A percentile compares a stretch with the other conserved stretches of the same genome.
Conservation (phyloP, 352 stramenopile genomes). For the Phytophthora fragariae region DNA sequence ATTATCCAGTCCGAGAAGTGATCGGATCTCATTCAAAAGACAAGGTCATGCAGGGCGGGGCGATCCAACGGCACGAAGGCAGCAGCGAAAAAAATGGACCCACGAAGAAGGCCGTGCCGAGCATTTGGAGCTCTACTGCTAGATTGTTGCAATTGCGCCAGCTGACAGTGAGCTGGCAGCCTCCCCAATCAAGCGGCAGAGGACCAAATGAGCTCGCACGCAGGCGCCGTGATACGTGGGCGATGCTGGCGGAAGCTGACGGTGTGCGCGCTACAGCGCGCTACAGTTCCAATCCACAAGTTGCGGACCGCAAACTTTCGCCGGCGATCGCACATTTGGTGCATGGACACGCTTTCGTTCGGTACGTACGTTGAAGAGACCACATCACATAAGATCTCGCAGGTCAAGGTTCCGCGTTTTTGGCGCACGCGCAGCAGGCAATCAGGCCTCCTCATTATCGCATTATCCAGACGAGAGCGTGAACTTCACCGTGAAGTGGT, state of each 20-base stretch:
- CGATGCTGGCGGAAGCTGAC: no score
- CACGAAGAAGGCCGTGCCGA: constrained; percentile 77
- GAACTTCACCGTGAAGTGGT: no score
- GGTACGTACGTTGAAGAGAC: constrained; percentile 24
- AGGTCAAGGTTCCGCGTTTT: neutral
- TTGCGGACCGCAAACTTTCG: no score
- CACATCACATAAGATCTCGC: neutral
- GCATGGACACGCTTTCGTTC: constrained; percentile 5
- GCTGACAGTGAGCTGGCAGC: constrained; percentile 59
- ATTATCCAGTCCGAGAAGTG: no score
- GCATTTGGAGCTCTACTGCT: constrained; percentile 76
- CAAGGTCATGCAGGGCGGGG: constrained; percentile 60
- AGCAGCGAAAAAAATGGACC: constrained; percentile 78
- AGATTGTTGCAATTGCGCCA: constrained; percentile 83
- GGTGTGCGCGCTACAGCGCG: no score
- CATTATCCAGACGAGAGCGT: neutral
- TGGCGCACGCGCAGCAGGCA: neutral
- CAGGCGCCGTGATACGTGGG: no score
- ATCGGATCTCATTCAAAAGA: no score
- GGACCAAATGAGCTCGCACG: no score
- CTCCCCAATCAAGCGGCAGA: no score
- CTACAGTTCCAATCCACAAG: no score
- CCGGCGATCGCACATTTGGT: neutral
- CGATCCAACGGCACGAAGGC: constrained; percentile 79
- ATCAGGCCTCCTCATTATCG: neutral